phyloP scores from a whole-genome alignment of 352 stramenopile species.

The Chrysophaeum taylorii region DNA sequence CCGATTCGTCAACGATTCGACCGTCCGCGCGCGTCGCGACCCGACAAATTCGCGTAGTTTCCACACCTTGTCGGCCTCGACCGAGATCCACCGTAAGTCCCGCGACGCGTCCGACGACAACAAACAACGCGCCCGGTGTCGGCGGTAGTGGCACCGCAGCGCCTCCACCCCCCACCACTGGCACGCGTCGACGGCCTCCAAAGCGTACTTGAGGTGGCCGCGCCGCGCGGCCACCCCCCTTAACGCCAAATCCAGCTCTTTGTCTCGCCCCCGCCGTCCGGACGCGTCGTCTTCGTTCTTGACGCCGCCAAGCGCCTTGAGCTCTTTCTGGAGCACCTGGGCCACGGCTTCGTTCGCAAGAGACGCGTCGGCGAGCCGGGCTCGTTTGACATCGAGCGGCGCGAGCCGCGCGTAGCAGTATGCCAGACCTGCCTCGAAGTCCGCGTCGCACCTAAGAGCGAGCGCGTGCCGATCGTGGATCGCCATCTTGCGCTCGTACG shows the following conservation, averaged over 20 bases:
- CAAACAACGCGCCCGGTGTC: not conserved
- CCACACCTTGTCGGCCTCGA: not conserved
- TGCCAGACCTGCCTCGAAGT: not conserved
- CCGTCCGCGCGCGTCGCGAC: not conserved
- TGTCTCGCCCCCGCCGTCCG: not conserved
- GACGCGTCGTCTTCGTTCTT: not conserved
- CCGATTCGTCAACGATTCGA: not conserved
- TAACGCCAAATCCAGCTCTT: not conserved
- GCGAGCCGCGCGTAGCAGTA: not conserved
- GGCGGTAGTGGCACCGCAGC: not conserved
- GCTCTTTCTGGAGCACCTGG: not conserved
- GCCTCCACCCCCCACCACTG: not conserved
- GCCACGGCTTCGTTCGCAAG: not conserved
- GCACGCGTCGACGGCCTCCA: not conserved
- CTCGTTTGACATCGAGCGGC: not conserved
- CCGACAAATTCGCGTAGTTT: not conserved
- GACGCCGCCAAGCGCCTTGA: too few relatives aligned
- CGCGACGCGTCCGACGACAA: not conserved
- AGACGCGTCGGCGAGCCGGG: not conserved
- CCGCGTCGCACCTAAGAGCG: not conserved
- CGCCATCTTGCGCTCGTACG: not conserved
- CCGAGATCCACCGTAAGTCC: not conserved
- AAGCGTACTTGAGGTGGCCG: not conserved
- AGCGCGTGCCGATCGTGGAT: not conserved
- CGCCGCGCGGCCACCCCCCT: too few relatives aligned